Conservation (phyloP, 257 asterid species). For the Solanum verrucosum region DNA sequence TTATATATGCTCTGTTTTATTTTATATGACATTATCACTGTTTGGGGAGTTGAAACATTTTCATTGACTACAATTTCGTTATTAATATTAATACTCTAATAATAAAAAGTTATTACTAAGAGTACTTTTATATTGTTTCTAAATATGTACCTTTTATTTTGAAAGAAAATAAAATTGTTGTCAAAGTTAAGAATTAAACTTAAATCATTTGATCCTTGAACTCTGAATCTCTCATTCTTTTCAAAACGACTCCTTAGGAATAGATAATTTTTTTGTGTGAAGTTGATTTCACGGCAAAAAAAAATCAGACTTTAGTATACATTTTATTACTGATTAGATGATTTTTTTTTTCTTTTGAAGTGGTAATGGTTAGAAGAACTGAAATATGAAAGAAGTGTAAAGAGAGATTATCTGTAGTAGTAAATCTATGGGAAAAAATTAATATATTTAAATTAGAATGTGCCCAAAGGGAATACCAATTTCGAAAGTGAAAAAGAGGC, state of each 20-base stretch:
- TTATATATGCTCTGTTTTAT: not conserved
- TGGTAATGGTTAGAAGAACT: not conserved
- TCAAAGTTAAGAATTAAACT: not conserved
- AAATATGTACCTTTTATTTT: not conserved
- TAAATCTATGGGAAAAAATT: not conserved
- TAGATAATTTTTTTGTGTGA: not conserved
- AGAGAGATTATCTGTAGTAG: not conserved
- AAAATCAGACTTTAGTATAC: not conserved
- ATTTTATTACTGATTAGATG: not conserved
- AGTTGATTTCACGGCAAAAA: not conserved
- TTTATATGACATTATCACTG: not conserved
- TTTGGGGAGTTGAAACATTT: not conserved
- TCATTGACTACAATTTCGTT: not conserved
- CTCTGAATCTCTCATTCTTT: not conserved
- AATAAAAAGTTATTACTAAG: not conserved
- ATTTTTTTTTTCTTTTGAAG: not conserved
- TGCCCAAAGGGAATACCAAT: not conserved
- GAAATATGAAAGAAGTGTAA: not conserved
- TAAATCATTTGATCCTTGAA: not conserved
- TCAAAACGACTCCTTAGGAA: not conserved
- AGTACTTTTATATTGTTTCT: not conserved
- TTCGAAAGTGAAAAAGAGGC: not conserved
- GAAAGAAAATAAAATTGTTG: not conserved
- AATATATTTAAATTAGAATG: not conserved
- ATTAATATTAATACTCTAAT: not conserved